Evolutionary conservation across 768 basidiomycete species (phyloP).

Genomic region (Termitomyces sp.): DNA sequence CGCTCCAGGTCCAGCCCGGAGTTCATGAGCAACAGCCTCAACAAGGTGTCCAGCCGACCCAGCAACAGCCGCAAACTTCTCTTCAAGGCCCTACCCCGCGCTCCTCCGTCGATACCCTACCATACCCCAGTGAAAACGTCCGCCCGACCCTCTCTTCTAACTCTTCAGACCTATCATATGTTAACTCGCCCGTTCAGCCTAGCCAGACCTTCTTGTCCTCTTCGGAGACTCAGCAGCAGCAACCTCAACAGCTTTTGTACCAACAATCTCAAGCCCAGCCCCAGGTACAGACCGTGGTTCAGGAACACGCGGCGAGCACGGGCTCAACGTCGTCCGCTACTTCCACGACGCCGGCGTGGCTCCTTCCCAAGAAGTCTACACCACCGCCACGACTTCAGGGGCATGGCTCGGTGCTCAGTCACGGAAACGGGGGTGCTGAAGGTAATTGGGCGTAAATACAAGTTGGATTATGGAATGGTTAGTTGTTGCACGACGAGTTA

Average conservation of each 20-base stretch:
- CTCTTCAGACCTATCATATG: conserved; percentile 8
- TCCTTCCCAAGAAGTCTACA: conserved; percentile 37
- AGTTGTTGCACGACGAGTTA: background rate
- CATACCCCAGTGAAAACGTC: conserved; percentile 17
- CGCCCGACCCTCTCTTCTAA: background rate
- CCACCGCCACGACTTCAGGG: conserved; percentile 9
- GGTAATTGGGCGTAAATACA: background rate
- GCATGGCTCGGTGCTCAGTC: background rate
- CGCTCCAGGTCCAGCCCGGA: background rate
- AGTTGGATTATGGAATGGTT: background rate
- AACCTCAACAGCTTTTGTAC: conserved; percentile 3
- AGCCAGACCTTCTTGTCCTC: conserved; percentile 5
- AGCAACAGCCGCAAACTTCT: conserved; percentile 3
- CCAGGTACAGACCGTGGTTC: background rate
- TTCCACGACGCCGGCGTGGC: conserved; percentile 38
- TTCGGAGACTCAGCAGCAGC: conserved; percentile 7
- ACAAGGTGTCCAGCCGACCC: conserved; percentile 2
- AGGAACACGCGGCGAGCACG: background rate
- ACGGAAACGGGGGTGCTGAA: conserved; percentile 1
- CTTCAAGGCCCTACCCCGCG: background rate
- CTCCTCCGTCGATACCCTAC: conserved; percentile 9
- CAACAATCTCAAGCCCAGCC: conserved; percentile 5
- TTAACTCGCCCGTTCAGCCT: conserved; percentile 1
- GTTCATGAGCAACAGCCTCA: conserved; percentile 2
- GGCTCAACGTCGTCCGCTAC: background rate